Conservation (phyloP, 306 rosid genomes). For the Dryas octopetala region DNA sequence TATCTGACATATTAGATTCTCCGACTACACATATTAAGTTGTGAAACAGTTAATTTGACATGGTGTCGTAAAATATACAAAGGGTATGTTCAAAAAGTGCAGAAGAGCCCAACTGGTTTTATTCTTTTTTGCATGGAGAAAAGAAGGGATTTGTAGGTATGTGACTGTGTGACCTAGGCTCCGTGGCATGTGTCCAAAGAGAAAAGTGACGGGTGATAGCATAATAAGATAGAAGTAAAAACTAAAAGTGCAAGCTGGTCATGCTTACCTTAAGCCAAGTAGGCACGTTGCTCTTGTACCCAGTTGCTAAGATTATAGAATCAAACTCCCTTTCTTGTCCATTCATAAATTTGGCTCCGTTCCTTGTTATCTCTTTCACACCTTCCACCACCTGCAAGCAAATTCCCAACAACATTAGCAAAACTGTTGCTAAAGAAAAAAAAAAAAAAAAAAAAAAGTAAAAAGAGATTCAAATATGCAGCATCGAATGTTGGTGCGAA, state of each 20-base stretch:
- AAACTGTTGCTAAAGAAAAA: not conserved
- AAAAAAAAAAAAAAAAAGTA: not conserved
- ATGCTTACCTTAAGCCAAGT: slow-evolving; percentile 83
- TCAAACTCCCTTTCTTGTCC: slow-evolving; percentile 89
- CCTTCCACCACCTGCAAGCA: slow-evolving; percentile 63
- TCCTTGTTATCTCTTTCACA: slow-evolving; percentile 84
- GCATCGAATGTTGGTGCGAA: too few species aligned
- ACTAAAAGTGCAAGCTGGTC: slow-evolving; percentile 29
- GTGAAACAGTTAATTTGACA: too few species aligned
- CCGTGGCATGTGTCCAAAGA: slow-evolving; percentile 43
- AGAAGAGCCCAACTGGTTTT: slow-evolving; percentile 32
- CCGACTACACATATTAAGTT: too few species aligned
- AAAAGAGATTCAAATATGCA: not conserved
- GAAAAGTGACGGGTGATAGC: slow-evolving; percentile 53
- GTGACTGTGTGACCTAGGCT: not conserved
- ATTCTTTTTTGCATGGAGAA: slow-evolving; percentile 69
- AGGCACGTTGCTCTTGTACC: slow-evolving; percentile 97
- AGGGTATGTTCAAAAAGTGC: slow-evolving; percentile 3
- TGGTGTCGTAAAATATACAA: too few species aligned
- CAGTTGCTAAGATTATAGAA: slow-evolving; percentile 92
- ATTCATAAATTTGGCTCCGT: slow-evolving; percentile 76
- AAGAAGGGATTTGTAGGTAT: slow-evolving; percentile 56
- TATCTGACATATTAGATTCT: too few species aligned
- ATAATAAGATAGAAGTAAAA: slow-evolving; percentile 59
- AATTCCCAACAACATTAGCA: slow-evolving; percentile 4